A percentile compares a stretch with the other conserved stretches of the same genome.
These are phyloP conservation scores for Saccharomyces uvarum DNA, from an alignment of 1,139 yeast species.

Conservation along the genomic window DNA sequence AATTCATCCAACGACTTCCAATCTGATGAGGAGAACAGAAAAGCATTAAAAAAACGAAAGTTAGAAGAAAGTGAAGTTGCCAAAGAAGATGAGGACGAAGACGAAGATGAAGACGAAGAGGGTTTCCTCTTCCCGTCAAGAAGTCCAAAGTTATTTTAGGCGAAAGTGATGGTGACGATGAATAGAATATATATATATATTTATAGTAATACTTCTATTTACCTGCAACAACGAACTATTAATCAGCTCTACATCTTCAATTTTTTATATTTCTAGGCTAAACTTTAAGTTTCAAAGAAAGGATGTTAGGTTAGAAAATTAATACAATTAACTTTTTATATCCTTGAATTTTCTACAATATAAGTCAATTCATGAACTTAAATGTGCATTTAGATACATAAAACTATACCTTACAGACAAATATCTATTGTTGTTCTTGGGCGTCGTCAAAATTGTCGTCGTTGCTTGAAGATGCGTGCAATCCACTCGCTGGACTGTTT, in stretches of 20 bases:
- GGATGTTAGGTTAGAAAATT: not conserved
- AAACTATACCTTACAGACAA: not conserved
- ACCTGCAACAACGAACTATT: no score
- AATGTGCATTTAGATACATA: not conserved
- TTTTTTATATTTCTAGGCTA: no score
- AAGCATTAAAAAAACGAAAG: not conserved
- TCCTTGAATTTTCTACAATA: not conserved
- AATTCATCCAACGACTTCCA: not conserved
- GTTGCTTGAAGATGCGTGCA: conserved; percentile 6
- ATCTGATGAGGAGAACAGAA: not conserved
- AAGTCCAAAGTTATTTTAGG: conserved; percentile 1
- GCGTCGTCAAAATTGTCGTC: conserved; percentile 14
- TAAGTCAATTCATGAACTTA: not conserved
- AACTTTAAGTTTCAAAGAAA: not conserved
- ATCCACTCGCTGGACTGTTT: conserved; percentile 1
- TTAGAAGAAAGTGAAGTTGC: not conserved
- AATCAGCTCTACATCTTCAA: no score
- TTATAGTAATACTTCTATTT: not conserved
- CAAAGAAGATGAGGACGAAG: not conserved
- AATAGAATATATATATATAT: not conserved
- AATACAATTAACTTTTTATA: not conserved
- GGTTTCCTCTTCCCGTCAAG: not conserved
- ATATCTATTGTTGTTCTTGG: conserved; percentile 9
- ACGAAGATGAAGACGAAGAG: conserved; percentile 8
- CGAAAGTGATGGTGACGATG: conserved; percentile 3